Percentiles rank a stretch among this genome's conserved stretches.
phyloP scores from a whole-genome alignment of 495 filamentous ascomycete species.

The Xylaria curta region DNA sequence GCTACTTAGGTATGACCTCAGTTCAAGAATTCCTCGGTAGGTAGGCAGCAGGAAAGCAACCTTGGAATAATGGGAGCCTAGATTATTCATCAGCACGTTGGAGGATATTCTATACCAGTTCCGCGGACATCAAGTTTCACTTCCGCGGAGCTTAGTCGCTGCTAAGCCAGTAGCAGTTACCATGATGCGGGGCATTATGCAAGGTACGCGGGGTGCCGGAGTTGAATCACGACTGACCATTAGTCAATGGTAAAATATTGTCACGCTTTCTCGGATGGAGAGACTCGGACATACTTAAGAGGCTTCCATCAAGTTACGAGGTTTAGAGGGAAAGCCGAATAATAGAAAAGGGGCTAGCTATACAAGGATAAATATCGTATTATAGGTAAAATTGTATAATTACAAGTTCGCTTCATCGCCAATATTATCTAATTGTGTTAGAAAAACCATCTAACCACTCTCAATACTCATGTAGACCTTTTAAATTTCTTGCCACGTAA shows the following conservation, averaged over 20 bases:
- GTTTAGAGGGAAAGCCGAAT: not conserved
- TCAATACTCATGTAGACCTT: slow-evolving; percentile 9
- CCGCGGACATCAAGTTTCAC: no score
- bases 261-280: not conserved
- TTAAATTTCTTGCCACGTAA: slow-evolving; percentile 33
- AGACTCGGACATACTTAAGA: not conserved
- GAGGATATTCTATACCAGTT: not conserved
- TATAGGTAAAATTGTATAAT: not conserved
- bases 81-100: not conserved
- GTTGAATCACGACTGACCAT: no score
- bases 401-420: not conserved
- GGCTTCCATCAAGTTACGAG: not conserved
- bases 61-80: not conserved
- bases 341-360: not conserved
- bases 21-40: not conserved
- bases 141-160: no score
- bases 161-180: no score
- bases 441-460: not conserved
- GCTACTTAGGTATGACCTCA: not conserved
- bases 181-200: not conserved
- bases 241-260: not conserved
- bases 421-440: not conserved
- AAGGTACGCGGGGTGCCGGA: not conserved
- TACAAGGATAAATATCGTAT: not conserved
- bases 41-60: not conserved